A percentile compares a stretch with the other conserved stretches of the same genome.
These are phyloP conservation scores for Kalmanozyma brasiliensis DNA, from an alignment of 1,284 basidiomycete species.

Conservation along the genomic window DNA sequence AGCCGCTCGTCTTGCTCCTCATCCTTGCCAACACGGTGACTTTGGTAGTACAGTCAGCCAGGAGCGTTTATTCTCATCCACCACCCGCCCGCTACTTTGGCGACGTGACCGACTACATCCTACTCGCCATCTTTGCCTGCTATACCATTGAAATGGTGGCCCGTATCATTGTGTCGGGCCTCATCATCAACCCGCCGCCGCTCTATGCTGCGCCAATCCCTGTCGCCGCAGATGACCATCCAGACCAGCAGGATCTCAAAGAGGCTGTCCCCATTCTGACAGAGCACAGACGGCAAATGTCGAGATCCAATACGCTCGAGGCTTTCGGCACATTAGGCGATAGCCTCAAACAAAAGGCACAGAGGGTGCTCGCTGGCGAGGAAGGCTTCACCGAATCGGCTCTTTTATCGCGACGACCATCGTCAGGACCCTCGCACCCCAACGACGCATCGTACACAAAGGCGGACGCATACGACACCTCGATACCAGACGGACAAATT, in stretches of 20 bases:
- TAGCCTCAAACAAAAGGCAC: constrained; percentile 46
- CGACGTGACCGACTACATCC: constrained; percentile 83
- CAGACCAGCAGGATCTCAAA: constrained; percentile 8
- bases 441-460: background rate
- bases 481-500: background rate
- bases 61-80: constrained; percentile 71
- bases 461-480: background rate
- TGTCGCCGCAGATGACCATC: background rate
- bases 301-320: constrained; percentile 58
- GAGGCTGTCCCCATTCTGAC: constrained; percentile 2
- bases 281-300: constrained; percentile 42
- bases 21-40: constrained; percentile 87
- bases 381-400: constrained; percentile 21
- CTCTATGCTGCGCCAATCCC: constrained; percentile 28
- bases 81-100: constrained; percentile 79
- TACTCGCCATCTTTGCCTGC: constrained; percentile 83
- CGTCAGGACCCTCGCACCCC: constrained; percentile 2
- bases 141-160: constrained; percentile 92
- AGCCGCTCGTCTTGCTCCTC: constrained; percentile 82
- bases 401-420: background rate
- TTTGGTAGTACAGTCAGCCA: constrained; percentile 81
- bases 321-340: constrained; percentile 51
- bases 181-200: constrained; percentile 82
- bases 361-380: constrained; percentile 32
- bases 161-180: constrained; percentile 88